These are phyloP conservation scores for Bretziella fagacearum DNA, from an alignment of 2,329 filamentous ascomycete species.

Conservation along the genomic window DNA sequence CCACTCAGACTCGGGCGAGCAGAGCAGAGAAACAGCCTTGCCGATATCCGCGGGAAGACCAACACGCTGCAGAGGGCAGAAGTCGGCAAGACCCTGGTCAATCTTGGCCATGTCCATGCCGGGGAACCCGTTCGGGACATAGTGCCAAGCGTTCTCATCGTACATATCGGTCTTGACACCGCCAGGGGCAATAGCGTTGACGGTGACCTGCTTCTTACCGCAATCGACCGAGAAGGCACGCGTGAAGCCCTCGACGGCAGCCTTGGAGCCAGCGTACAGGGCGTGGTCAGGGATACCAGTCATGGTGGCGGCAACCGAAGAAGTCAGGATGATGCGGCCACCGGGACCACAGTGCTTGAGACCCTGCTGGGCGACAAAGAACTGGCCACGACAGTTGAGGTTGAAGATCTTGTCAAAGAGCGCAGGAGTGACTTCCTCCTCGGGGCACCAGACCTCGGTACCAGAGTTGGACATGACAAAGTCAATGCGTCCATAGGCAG, in stretches of 20 bases:
- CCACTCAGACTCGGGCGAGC: constrained; percentile 44
- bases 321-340: constrained; percentile 57
- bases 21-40: constrained; percentile 37
- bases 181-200: constrained; percentile 56
- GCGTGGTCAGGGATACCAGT: constrained; percentile 52
- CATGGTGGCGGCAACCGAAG: constrained; percentile 49
- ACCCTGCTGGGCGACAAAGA: constrained; percentile 61
- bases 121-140: constrained; percentile 39
- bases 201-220: constrained; percentile 48
- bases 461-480: constrained; percentile 58
- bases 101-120: constrained; percentile 36
- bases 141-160: constrained; percentile 50
- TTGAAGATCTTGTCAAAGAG: constrained; percentile 57
- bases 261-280: constrained; percentile 55
- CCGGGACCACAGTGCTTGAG: constrained; percentile 53
- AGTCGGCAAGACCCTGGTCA: constrained; percentile 35
- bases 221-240: constrained; percentile 57
- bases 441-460: constrained; percentile 54
- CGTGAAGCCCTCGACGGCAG: constrained; percentile 55
- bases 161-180: constrained; percentile 68
- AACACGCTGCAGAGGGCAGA: constrained; percentile 42
- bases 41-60: constrained; percentile 42
- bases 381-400: constrained; percentile 54
- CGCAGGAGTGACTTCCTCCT: constrained; percentile 51
- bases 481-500: constrained; percentile 51